Conservation (phyloP, 257 asterid genomes). For the Nyctanthes arbortristis region DNA sequence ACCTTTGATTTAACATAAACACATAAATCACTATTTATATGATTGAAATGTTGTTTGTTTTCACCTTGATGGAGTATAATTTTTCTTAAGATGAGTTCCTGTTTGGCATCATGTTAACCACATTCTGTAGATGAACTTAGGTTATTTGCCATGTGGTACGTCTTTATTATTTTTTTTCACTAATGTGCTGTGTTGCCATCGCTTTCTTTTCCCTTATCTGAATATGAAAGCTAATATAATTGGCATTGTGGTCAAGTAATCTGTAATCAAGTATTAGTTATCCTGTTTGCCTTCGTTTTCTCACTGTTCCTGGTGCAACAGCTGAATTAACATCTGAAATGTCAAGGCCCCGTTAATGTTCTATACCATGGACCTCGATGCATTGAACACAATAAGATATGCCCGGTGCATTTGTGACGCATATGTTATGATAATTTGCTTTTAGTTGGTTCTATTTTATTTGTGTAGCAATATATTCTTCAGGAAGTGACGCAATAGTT, state of each 20-base stretch:
- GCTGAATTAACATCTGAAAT: neutral
- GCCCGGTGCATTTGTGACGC: neutral
- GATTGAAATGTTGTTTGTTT: neutral
- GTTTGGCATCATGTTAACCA: neutral
- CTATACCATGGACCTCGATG: too few relatives aligned
- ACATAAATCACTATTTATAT: neutral
- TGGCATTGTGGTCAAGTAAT: neutral
- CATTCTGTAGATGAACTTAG: neutral
- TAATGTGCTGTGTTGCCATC: neutral
- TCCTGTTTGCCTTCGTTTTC: neutral
- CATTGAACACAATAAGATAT: neutral
- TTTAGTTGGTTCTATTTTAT: neutral
- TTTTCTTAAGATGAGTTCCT: too few relatives aligned
- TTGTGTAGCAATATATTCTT: neutral
- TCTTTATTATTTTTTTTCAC: neutral
- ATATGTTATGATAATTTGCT: neutral
- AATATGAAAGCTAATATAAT: neutral
- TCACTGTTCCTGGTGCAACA: neutral
- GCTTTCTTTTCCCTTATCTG: neutral
- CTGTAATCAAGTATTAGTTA: neutral
- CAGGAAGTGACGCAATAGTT: constrained; percentile 3
- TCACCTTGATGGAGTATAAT: neutral
- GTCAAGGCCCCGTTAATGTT: neutral
- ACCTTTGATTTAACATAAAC: neutral
- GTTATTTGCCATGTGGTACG: neutral